phyloP scores from a whole-genome alignment of 2,329 filamentous ascomycete species.

The Fusarium tricinctum region DNA sequence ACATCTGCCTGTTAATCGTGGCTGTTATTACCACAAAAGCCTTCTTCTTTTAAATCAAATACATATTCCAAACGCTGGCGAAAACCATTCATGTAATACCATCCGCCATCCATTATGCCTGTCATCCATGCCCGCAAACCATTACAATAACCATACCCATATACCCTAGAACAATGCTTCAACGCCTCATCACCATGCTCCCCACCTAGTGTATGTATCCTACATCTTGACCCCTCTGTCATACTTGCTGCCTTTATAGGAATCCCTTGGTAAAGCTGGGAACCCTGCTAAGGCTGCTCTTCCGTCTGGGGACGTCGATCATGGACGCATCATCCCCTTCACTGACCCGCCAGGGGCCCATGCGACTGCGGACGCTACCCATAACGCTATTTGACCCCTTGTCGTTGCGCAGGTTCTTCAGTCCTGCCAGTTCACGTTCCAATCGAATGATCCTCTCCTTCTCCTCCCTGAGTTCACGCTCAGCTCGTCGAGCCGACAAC shows the following conservation, averaged over 20 bases:
- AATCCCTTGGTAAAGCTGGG: slow-evolving; percentile 85
- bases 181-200: slow-evolving; percentile 44
- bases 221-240: slow-evolving; percentile 18
- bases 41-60: slow-evolving; percentile 44
- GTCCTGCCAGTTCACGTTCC: slow-evolving; percentile 89
- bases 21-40: slow-evolving; percentile 1
- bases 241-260: slow-evolving; percentile 60
- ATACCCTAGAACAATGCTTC: slow-evolving; percentile 43
- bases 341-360: slow-evolving; percentile 54
- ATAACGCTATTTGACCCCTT: slow-evolving; percentile 66
- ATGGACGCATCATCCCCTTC: slow-evolving; percentile 58
- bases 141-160: slow-evolving; percentile 34
- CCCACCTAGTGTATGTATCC: slow-evolving; percentile 35
- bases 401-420: slow-evolving; percentile 82
- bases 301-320: slow-evolving; percentile 73
- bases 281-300: slow-evolving; percentile 73
- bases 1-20: background rate
- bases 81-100: slow-evolving; percentile 34
- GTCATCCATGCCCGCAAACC: slow-evolving; percentile 19
- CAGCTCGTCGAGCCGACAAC: slow-evolving; percentile 84
- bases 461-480: slow-evolving; percentile 91
- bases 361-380: slow-evolving; percentile 56
- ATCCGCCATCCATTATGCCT: slow-evolving; percentile 29
- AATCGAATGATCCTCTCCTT: slow-evolving; percentile 83
- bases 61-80: slow-evolving; percentile 38